Conservation (phyloP, 2,329 filamentous ascomycete genomes). For the Trichothecium sympodiale region DNA sequence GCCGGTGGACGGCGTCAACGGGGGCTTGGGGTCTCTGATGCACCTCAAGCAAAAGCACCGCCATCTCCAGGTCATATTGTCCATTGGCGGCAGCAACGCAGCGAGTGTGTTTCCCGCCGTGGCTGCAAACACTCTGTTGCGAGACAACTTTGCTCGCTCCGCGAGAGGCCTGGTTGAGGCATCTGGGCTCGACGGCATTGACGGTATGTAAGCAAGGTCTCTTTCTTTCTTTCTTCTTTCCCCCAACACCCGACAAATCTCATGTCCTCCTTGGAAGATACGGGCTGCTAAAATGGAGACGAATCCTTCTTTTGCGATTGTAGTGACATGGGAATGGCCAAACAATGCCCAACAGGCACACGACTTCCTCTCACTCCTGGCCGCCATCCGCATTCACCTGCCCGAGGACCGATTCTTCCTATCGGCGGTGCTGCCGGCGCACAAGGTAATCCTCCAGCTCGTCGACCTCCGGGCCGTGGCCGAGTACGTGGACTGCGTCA, state of each 20-base stretch:
- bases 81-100: conserved; percentile 59
- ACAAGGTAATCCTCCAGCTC: conserved; percentile 52
- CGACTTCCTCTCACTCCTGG: conserved; percentile 60
- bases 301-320: too few relatives aligned
- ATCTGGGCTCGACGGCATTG: conserved; percentile 52
- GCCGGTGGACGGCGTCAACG: conserved; percentile 59
- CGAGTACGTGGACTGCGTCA: conserved; percentile 61
- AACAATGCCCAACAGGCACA: conserved; percentile 52
- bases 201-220: conserved; percentile 52
- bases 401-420: conserved; percentile 58
- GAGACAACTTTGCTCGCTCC: conserved; percentile 61
- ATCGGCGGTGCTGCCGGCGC: conserved; percentile 61
- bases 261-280: too few relatives aligned
- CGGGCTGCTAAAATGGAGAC: not conserved
- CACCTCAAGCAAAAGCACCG: conserved; percentile 60
- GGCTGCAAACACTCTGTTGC: conserved; percentile 45
- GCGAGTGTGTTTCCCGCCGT: conserved; percentile 58
- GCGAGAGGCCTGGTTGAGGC: conserved; percentile 57
- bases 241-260: too few relatives aligned
- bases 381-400: conserved; percentile 54
- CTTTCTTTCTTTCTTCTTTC: not conserved
- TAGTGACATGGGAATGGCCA: conserved; percentile 77
- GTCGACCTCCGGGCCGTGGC: conserved; percentile 56
- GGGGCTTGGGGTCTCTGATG: conserved; percentile 63
- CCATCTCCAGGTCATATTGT: conserved; percentile 65